phyloP scores from a whole-genome alignment of 2,329 filamentous ascomycete species.

The Amauroascus verrucosus region DNA sequence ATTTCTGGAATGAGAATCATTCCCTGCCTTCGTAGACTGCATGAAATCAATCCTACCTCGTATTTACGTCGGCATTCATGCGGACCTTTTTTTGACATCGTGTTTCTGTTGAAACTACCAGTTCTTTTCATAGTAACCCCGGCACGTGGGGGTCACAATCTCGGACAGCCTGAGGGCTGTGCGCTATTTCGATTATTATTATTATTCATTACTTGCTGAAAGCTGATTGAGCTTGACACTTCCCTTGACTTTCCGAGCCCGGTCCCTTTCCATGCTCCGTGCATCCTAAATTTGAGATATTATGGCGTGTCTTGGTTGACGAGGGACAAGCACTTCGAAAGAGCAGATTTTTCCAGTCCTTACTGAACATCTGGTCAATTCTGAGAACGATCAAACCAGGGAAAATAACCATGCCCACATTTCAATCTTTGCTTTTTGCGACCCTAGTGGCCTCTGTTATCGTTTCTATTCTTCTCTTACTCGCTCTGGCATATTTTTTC shows the following conservation, averaged over 20 bases:
- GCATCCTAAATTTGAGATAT: not conserved
- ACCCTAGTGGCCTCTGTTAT: not conserved
- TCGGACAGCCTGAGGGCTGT: not conserved
- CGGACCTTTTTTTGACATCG: not conserved
- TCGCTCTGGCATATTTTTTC: not conserved
- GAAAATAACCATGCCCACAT: not conserved
- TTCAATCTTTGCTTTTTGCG: not conserved
- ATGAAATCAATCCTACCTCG: slow-evolving; percentile 5
- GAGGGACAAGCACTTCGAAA: not conserved
- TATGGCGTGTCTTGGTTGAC: not conserved
- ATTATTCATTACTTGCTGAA: not conserved
- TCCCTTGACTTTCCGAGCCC: not conserved
- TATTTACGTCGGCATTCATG: not conserved
- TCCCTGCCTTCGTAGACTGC: not conserved
- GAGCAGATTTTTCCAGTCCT: too few species aligned
- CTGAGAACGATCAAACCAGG: too few species aligned
- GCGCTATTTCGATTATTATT: too few species aligned
- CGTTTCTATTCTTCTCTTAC: not conserved
- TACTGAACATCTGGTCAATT: too few species aligned
- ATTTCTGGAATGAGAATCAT: not conserved
- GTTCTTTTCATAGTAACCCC: not conserved
- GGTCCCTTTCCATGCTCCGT: not conserved
- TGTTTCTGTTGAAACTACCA: not conserved
- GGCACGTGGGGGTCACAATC: not conserved
- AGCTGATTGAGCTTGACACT: not conserved